A percentile compares a stretch with the other conserved stretches of the same genome.
Conservation (phyloP, 495 filamentous ascomycete genomes). For the Xylaria venustula region DNA sequence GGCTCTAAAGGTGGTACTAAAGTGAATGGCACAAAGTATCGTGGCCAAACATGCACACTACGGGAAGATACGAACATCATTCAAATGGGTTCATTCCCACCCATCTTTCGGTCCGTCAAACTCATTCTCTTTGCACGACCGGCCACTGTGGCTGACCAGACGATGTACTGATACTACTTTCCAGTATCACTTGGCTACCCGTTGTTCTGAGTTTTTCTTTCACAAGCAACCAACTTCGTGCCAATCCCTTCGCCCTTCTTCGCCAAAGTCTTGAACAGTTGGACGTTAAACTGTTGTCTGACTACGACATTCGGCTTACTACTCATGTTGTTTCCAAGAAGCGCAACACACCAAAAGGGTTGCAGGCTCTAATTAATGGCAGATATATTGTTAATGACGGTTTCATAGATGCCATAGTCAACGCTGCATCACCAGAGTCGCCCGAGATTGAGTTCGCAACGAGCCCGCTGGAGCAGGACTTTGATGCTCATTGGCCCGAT, state of each 20-base stretch:
- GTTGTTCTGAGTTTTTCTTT: constrained; percentile 81
- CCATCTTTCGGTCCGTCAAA: constrained; percentile 47
- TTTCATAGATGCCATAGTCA: constrained; percentile 66
- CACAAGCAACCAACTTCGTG: constrained; percentile 68
- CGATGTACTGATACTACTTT: background rate
- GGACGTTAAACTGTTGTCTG: constrained; percentile 79
- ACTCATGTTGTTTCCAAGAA: constrained; percentile 89
- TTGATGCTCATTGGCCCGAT: constrained; percentile 78
- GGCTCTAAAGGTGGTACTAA: constrained; percentile 76
- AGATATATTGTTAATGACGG: constrained; percentile 75
- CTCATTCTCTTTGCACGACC: background rate
- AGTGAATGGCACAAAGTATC: constrained; percentile 69
- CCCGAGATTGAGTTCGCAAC: constrained; percentile 50
- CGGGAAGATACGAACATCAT: constrained; percentile 60
- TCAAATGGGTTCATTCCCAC: constrained; percentile 62
- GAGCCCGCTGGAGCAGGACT: constrained; percentile 78
- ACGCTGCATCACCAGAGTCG: constrained; percentile 63
- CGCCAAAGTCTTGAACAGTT: constrained; percentile 69
- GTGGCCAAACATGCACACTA: constrained; percentile 52
- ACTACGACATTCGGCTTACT: constrained; percentile 67
- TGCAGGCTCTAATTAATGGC: constrained; percentile 86
- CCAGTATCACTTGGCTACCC: constrained; percentile 77
- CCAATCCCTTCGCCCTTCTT: constrained; percentile 63
- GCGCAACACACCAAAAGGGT: constrained; percentile 79
- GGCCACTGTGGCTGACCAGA: constrained; percentile 4